Evolutionary conservation across 768 basidiomycete genomes (phyloP), one percentile per base, ranked within the genome.

Genomic region (Macrolepiota albuminosa): DNA sequence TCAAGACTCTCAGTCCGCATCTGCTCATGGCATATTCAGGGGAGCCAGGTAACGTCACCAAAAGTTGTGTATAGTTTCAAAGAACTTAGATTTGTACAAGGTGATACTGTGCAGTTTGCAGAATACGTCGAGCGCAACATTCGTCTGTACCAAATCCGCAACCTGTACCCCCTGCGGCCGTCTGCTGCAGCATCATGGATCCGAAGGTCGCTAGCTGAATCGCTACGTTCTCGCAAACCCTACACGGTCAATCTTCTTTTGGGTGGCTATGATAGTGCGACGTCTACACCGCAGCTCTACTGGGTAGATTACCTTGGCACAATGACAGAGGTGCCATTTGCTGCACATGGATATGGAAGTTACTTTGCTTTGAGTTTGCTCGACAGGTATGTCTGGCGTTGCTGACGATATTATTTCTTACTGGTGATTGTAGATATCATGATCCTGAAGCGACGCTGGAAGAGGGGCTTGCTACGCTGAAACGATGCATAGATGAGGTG

Each of bases 281-380:
- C 82, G 7, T 68, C 83, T 63, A 77, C 77, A 16, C 93, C 95
- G 6, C 84, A 85, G 63, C 80, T 96, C 13, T 97, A 95, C 78
- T 98, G 95, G 95, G 80, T 98, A 61, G 97, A 99, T 77, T 94
- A 96, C 73, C 81, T 97, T 36, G 97, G 97, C 29, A 96, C 97
- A 6, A 81, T 91, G 69, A 83, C 87, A 3, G 84, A 87, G 57
- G 89, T 97, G 13, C 95, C 95, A 0, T 99, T 95, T 70, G 95
- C 87, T 16, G 95, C 94, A 0, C 96, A 98, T 69, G 97, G 97
- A 2, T 95, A 98, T 70, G 97, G 94, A 47, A 83, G 88, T 58
- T 97, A 95, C 75, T 97, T 98, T 73, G 88, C 87, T 10, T 75
- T 98, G 65, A 87, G 89, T 84, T 89, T 96, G 70, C 81, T 98